Base-by-base conservation (phyloP, 1,284 basidiomycete species). In the Gastroboletus turbinatus region DNA sequence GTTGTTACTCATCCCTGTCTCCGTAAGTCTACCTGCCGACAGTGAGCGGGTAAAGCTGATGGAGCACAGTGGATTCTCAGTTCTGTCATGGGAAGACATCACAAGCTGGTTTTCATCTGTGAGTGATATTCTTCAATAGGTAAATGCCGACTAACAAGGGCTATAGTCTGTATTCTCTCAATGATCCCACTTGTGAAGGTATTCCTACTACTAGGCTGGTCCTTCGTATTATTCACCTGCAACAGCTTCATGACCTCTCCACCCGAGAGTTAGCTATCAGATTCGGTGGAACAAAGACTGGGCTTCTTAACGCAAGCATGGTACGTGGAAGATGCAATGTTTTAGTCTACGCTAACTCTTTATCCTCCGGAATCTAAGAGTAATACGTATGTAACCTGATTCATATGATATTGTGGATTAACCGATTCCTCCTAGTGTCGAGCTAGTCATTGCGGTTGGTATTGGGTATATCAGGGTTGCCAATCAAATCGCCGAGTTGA, bases 221-320 rank as follows among this genome's bases (percentile, higher is more conserved):
- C 40, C 1, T 56, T 53, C 50, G 11, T 23, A 29, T 49, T 23
- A 25, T 48, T 69, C 19, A 66, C 30, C 1, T 40, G 5, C 4
- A 9, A 43, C 52, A 88, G 79, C 76, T 96, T 38, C 87, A 96
- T 53, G 93, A 94, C 57, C 81, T 93, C 54, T 83, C 84, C 0
- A 94, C 90, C 0, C 81, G 84, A 60, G 88, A 94, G 55, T 76
- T 94, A 5, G 83, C 91, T 2, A 70, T 87, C 23, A 82, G 88
- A 44, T 80, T 90, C 29, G 88, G 93, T 11, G 91, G 92, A 50
- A 81, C 88, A 2, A 85, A 86, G 60, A 85, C 88, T 0, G 92
- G 90, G 16, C 75, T 94, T 33, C 73, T 94, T 42, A 94, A 94
- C 63, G 91, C 90, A 14, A 94, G 88, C 59, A 78, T 95, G 81